Conservation (phyloP, 2,329 filamentous ascomycete genomes). For the Fusarium praegraminearum region DNA sequence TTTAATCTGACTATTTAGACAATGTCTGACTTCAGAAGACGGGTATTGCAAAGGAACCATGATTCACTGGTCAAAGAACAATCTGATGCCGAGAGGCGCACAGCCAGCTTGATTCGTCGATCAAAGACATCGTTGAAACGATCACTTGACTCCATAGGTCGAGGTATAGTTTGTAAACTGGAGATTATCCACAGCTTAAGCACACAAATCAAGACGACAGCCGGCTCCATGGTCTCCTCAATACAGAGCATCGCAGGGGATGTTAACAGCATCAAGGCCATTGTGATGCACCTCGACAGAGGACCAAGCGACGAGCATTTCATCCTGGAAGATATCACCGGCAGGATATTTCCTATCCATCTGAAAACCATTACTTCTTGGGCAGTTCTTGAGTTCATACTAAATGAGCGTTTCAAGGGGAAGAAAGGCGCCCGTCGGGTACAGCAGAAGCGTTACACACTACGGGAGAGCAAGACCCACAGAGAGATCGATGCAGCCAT, state of each 20-base stretch:
- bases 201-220: neutral
- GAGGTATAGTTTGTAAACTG: neutral
- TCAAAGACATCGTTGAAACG: neutral
- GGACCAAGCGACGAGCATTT: neutral
- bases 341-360: neutral
- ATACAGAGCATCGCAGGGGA: neutral
- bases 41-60: neutral
- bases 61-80: neutral
- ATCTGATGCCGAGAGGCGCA: neutral
- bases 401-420: neutral
- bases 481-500: neutral
- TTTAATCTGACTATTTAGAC: fast-evolving
- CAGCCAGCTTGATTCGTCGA: neutral
- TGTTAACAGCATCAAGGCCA: neutral
- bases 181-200: neutral
- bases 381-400: neutral
- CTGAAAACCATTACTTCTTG: neutral
- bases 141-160: neutral
- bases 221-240: neutral
- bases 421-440: neutral
- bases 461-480: neutral
- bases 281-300: neutral
- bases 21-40: neutral
- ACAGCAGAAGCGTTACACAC: neutral
- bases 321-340: neutral